These are phyloP conservation scores for Phytopythium aichiense DNA, from an alignment of 352 stramenopile genomes.

Conservation along the genomic window DNA sequence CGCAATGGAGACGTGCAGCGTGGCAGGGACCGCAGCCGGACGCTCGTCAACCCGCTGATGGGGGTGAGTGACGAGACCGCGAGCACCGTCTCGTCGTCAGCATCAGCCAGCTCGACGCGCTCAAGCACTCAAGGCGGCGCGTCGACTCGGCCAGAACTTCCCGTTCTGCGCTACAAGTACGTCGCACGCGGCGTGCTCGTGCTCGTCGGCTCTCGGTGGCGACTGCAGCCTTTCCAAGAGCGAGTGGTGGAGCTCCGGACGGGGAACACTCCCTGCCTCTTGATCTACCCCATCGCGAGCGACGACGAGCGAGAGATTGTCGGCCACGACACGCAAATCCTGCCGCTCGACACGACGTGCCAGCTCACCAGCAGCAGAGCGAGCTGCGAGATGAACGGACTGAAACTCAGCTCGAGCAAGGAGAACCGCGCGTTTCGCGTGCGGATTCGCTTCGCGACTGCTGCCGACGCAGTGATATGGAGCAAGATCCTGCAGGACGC, in stretches of 20 bases:
- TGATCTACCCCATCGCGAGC: slow-evolving; percentile 15
- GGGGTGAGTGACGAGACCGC: neutral
- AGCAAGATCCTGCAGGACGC: slow-evolving; percentile 28
- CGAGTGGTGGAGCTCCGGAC: slow-evolving; percentile 35
- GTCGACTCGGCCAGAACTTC: slow-evolving; percentile 16
- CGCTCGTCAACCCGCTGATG: slow-evolving; percentile 9
- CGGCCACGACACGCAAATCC: slow-evolving; percentile 16
- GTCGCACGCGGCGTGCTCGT: slow-evolving; percentile 41
- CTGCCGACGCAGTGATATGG: slow-evolving; percentile 51
- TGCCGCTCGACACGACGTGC: slow-evolving; percentile 28
- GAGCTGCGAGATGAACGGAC: slow-evolving; percentile 8
- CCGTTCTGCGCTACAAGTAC: slow-evolving; percentile 48
- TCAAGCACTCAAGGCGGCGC: neutral
- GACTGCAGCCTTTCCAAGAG: slow-evolving; percentile 40
- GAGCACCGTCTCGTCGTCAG: neutral
- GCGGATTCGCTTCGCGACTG: slow-evolving; percentile 44
- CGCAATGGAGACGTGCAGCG: neutral
- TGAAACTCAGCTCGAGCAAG: slow-evolving; percentile 26
- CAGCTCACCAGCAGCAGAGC: slow-evolving; percentile 10
- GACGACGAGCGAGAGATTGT: slow-evolving; percentile 8
- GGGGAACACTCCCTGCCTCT: slow-evolving; percentile 21
- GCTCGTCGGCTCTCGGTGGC: slow-evolving; percentile 40
- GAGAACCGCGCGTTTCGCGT: slow-evolving; percentile 19
- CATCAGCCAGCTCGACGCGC: neutral
- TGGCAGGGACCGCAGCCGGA: neutral